Base-by-base conservation (phyloP, 2,329 filamentous ascomycete genomes). In the Epichloe gansuensis region DNA sequence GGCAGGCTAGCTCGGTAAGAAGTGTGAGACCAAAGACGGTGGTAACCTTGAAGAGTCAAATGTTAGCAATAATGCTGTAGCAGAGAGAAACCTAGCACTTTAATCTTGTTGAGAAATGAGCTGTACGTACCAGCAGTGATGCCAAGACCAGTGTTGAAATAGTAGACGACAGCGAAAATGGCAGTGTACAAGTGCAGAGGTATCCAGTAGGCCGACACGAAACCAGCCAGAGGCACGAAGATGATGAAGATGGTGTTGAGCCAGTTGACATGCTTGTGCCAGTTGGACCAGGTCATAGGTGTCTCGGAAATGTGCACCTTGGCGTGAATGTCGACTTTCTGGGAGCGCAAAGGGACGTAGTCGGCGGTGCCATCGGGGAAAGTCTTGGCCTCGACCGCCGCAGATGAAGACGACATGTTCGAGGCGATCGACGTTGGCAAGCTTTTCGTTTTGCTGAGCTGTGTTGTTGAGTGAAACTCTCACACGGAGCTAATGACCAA, bases 261-360 rank as follows among this genome's bases (percentile, higher is more conserved):
- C 89, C 90, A 95, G 78, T 95, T 90, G 75, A 95, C 79, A 67
- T 95, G 90, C 73, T 91, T 85, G 73, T 90, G 83, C 87, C 88
- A 93, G 75, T 95, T 95, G 63, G 76, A 74, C 70, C 76, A 78
- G 55, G 88, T 95, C 61, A 94, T 84, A 54, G 86, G 85, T 57
- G 81, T 80, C 58, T 94, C 89, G 58, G 88, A 82, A 70, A 95
- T 93, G 71, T 95, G 89, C 64, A 85, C 79, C 74, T 94, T 95
- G 37, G 46, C 5, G 75, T 84, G 74, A 54, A 67, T 44, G 55
- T 82, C 78, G 59, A 71, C 69, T 64, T 71, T 74, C 34, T 56
- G 55, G 52, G 61, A 62, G 48, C 75, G 74, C 46, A 75, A 67
- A 55, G 76, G 76, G 61, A 75, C 70, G 66, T 78, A 77, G 60